Evolutionary conservation across 345 rosid genomes (phyloP), one percentile per base, ranked within the genome.

Genomic region (Arabis alpina): DNA sequence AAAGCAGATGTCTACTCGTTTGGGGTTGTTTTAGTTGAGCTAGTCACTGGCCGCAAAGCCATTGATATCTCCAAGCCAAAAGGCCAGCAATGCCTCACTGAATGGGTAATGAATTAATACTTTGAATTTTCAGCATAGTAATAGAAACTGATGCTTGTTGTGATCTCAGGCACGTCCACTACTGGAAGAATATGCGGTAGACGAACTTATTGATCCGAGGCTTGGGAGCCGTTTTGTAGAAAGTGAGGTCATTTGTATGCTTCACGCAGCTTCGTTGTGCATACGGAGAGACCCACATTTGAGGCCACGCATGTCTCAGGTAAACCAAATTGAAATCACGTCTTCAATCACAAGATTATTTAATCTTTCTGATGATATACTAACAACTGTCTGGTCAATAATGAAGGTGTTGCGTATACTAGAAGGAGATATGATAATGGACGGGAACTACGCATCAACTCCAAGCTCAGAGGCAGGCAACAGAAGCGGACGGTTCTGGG

Each of bases 301-400:
- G 57, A 85, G 99, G 84, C 97, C 98, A 56, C 97, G 99, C 5
- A 87, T 95, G 94, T 92, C 99, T 68, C 94, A 95, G 97, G 99
- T 95, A 77, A 40, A 13, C 30, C 73, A 43, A 77, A 68, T 39
- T 60, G 25, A 19, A 58, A 28, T 32, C 34, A 41, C 14, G 34
- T 36, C 19, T 48, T 37, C 8, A 64, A 5, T 41, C 37, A 54
- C 41, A 60, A 4, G 10, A 41, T 49, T 54, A 50, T 73, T 66
- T 55, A 24, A 2, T 66, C 37, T 32, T 51, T 66, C 12, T 51
- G 61, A 57, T 61, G 13, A 61, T 40, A 41, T 40, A 41, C 60
- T 76, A 69, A 68, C 25, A 39, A n/a, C 10, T 14, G 9, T 14
- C 36, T 64, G 60, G 49, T 64, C 12, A 61, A 32, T 71, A n/a